Evolutionary conservation across 1,284 basidiomycete genomes (phyloP).

Genomic region (Lignosus rhinocerotis): DNA sequence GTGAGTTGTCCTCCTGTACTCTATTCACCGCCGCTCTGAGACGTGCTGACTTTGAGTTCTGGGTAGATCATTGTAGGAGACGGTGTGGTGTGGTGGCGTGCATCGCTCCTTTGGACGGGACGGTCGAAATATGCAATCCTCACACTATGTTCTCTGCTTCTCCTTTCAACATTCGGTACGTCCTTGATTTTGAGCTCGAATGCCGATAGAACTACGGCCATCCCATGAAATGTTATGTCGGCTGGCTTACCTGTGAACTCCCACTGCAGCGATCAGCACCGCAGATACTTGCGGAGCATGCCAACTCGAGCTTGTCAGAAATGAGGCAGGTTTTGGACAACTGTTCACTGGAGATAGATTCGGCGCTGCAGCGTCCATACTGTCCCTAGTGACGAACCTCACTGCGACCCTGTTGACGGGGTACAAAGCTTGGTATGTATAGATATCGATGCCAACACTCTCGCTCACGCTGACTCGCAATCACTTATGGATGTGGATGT

Average conservation of each 20-base stretch:
- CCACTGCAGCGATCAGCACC: not conserved
- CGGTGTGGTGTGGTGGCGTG: not conserved
- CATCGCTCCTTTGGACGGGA: not conserved
- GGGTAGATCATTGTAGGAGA: not conserved
- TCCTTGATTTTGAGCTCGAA: no score
- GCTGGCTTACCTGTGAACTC: no score
- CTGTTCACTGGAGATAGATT: not conserved
- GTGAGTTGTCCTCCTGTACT: not conserved
- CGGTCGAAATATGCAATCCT: not conserved
- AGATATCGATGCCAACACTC: not conserved
- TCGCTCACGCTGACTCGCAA: no score
- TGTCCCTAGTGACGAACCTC: not conserved
- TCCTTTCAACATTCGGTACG: not conserved
- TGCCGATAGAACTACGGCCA: no score
- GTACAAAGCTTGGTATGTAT: not conserved
- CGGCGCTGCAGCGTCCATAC: not conserved
- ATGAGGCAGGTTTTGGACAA: not conserved
- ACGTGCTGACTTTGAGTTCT: not conserved
- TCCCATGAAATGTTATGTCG: no score
- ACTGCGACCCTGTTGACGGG: not conserved
- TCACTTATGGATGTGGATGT: no score
- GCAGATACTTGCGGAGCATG: not conserved
- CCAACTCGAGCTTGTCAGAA: not conserved
- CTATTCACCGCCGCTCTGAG: not conserved
- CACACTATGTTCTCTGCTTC: not conserved